Evolutionary conservation across 192 early-diverging fungal species (phyloP), one percentile per base, ranked within the genome.

Genomic region (Coemansia sp.): DNA sequence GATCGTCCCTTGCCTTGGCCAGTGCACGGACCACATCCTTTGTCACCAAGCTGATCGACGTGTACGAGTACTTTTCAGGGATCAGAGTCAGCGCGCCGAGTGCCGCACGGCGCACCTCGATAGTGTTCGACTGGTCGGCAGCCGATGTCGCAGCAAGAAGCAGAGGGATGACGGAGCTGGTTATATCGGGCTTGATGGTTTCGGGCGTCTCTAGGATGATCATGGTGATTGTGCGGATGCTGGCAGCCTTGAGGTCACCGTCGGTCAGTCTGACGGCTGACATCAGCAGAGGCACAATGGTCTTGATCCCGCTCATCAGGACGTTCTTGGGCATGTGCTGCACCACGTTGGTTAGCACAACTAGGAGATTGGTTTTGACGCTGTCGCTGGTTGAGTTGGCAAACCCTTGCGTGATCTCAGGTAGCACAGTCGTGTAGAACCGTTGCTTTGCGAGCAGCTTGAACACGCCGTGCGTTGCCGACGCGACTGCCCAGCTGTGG

Each of bases 401-500:
- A 42, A 90, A 92, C 1, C 85, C 77, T 2, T 75, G 20, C 1
- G 90, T 85, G 20, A 93, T 74, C 36, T 81, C 82, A 17, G 89
- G 92, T 13, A 96, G 70, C 56, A 88, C 90, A 40, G 85, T 86
- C 36, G 88, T 85, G 68, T 93, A 96, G 63, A 96, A 90, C 23
- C 89, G 79, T 70, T 97, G 95, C 73, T 92, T 92, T 67, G 90
- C 90, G 22, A 99, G 71, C 14, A 91, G 68, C 83, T 88, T 83
- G 11, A 82, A 52, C 56, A 66, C 54, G 13, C 70, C 67, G 38
- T 73, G 72, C 0, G 86, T 82, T 22, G 82, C 61, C 48, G 88
- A 87, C 40, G 91, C 92, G 59, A 95, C 83, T 0, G 87, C 84
- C 73, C 89, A 83, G 20, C 73, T 62, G 65, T 88, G 85, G 40